Conservation (phyloP, 225 moss, liverwort and hornwort genomes). For the Ulota crispa region DNA sequence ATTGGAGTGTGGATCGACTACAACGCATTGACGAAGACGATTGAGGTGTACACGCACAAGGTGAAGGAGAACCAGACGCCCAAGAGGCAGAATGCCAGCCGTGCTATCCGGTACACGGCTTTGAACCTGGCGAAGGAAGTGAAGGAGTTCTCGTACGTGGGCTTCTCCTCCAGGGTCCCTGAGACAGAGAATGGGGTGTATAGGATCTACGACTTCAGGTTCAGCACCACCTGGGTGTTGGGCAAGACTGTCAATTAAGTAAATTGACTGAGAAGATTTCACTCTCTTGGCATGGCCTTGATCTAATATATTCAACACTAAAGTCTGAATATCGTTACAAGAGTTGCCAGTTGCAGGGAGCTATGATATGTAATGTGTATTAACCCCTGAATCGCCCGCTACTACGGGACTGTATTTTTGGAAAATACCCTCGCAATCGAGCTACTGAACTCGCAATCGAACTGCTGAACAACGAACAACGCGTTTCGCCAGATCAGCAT, state of each 20-base stretch:
- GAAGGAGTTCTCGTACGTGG: constrained; percentile 28
- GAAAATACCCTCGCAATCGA: no score
- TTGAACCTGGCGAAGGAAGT: constrained; percentile 26
- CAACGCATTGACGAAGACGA: constrained; percentile 38
- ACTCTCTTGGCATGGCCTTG: no score
- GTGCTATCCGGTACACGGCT: constrained; percentile 19
- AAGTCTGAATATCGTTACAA: no score
- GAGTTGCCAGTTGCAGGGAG: no score
- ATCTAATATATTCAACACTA: no score
- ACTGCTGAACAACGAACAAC: no score
- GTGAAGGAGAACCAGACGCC: constrained; percentile 37
- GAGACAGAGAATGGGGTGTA: constrained; percentile 18
- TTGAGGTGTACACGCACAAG: constrained; percentile 39
- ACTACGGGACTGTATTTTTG: no score
- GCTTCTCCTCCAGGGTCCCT: constrained; percentile 21
- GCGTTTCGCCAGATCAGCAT: no score
- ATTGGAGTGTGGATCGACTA: constrained; percentile 50
- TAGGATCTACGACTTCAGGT: constrained; percentile 29
- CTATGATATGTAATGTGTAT: no score
- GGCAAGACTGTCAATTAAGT: constrained; percentile 19
- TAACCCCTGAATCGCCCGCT: no score
- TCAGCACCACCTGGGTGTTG: constrained; percentile 25
- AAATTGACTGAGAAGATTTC: no score
- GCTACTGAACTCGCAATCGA: no score
- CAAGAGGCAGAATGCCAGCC: constrained; percentile 18